Base-by-base conservation (phyloP, 2,329 filamentous ascomycete genomes). In the Paraphoma sp. region DNA sequence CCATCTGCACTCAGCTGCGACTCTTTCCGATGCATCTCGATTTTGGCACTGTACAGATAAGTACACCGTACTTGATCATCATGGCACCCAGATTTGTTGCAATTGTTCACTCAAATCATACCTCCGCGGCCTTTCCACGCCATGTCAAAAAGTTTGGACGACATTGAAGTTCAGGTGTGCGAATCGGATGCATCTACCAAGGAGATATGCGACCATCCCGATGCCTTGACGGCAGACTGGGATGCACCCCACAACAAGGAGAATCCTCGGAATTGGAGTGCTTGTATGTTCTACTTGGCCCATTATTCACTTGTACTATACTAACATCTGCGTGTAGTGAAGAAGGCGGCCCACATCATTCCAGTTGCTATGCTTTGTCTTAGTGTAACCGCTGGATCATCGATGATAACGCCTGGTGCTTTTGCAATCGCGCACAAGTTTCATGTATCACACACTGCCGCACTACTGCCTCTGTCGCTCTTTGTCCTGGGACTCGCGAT, bases 401-500 rank as follows among this genome's bases (percentile, higher is more conserved):
- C 84, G 9, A 79, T 85, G 59, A 78, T 84, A 63, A 83, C 80
- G 41, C 76, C 83, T 0, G 80, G 78, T 8, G 69, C 76, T 33
- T 48, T 59, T 1, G 71, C 81, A 1, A 65, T 88, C 6, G 80
- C 81, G 70, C 42, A 67, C 0, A 78, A 84, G 28, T 48, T 53
- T 29, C 18, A 48, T 16, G 36, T 33, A 18, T 43, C 29, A 8
- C 38, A 43, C 12, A 53, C 49, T 23, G 41, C 58, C 6, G 60
- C 66, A 36, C 44, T 68, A 9, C 51, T 70, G 14, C 56, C 60
- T 0, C 68, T 89, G 0, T 82, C 86, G 0, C 69, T 87, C 7
- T 89, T 86, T 67, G 81, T 86, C 11, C 73, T 87, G 10, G 86
- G 84, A 0, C 77, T 89, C 1, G 83, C 79, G 2, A 74, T 87